phyloP scores from a whole-genome alignment of 768 basidiomycete species.

The Boletus coccyginus region DNA sequence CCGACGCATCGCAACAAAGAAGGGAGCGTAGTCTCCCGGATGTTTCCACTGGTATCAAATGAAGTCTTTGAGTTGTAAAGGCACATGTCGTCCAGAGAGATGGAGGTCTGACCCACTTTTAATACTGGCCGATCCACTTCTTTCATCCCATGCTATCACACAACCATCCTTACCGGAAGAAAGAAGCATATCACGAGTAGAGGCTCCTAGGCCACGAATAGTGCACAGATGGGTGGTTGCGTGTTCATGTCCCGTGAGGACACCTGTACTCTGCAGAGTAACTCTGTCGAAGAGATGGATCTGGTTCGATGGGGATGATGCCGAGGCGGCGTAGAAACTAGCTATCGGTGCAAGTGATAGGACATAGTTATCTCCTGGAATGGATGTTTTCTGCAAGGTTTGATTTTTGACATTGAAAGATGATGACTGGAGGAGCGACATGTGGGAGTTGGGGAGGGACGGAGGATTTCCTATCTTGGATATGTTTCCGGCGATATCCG shows the following conservation, averaged over 20 bases:
- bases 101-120: conserved; percentile 49
- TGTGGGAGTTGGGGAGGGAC: not conserved
- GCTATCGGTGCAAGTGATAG: conserved; percentile 51
- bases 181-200: conserved; percentile 45
- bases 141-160: conserved; percentile 74
- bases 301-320: conserved; percentile 56
- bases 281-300: conserved; percentile 67
- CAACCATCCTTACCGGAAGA: conserved; percentile 71
- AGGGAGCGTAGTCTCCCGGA: conserved; percentile 43
- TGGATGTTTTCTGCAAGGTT: conserved; percentile 30
- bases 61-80: conserved; percentile 39
- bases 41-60: conserved; percentile 43
- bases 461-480: conserved; percentile 25
- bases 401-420: conserved; percentile 17
- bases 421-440: conserved; percentile 27
- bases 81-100: conserved; percentile 1
- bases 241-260: conserved; percentile 54
- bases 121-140: conserved; percentile 47
- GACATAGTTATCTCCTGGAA: conserved; percentile 54
- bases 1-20: conserved; percentile 68
- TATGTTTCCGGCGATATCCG: conserved; percentile 23
- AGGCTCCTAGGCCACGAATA: conserved; percentile 40
- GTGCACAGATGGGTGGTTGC: conserved; percentile 57
- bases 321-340: conserved; percentile 58
- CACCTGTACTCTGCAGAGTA: conserved; percentile 44